Conservation (phyloP, 305 asterid species). For the Rubia occidens region DNA sequence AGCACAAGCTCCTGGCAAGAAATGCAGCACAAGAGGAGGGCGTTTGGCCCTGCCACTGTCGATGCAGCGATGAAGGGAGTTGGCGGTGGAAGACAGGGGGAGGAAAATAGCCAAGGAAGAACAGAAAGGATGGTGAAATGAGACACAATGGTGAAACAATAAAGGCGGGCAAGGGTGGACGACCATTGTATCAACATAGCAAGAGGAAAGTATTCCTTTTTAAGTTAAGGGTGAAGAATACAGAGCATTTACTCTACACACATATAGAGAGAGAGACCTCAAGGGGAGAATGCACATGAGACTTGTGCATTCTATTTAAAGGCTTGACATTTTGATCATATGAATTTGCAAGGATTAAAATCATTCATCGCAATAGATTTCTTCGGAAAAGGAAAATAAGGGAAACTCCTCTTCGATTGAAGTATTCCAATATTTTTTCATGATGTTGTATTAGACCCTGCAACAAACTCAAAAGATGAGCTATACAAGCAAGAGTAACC, state of each 20-base stretch:
- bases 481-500: neutral
- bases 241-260: neutral
- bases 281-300: conserved; percentile 72
- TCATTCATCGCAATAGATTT: conserved; percentile 68
- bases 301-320: conserved; percentile 80
- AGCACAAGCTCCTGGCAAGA: conserved; percentile 73
- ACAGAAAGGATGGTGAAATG: too few species aligned
- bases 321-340: conserved; percentile 70
- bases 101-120: too few species aligned
- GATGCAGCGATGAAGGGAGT: too few species aligned
- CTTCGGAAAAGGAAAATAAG: conserved; percentile 69
- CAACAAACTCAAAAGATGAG: conserved; percentile 14
- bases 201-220: too few species aligned
- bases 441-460: conserved; percentile 80
- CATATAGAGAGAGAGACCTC: conserved; percentile 41
- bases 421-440: conserved; percentile 62
- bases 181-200: too few species aligned
- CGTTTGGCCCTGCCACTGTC: too few species aligned
- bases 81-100: too few species aligned
- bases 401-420: conserved; percentile 68
- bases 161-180: too few species aligned
- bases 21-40: too few species aligned
- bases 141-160: too few species aligned
- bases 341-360: conserved; percentile 77
- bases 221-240: too few species aligned